phyloP scores from a whole-genome alignment of 108 stramenopile species.

The Cyclotella kingstonii region DNA sequence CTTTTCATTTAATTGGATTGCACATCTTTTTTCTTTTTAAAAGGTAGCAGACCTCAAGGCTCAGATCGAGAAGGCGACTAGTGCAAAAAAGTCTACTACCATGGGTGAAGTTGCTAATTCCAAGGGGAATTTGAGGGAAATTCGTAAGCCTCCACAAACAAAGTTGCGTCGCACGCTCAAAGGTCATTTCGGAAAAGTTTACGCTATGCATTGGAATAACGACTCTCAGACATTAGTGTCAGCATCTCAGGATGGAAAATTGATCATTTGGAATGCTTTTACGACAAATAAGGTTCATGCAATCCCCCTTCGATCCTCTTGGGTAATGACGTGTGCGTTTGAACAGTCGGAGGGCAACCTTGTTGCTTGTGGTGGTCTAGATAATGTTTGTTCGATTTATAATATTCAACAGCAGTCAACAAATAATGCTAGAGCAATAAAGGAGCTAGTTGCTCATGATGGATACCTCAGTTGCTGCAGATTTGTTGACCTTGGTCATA shows the following conservation, averaged over 20 bases:
- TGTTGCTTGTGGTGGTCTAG: constrained; percentile 98
- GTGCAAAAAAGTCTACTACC: constrained; percentile 43
- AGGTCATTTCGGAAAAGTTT: constrained; percentile 98
- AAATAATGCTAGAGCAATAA: constrained; percentile 58
- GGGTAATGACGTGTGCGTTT: constrained; percentile 99
- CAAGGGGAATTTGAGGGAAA: constrained; percentile 38
- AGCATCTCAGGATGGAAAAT: constrained; percentile 98
- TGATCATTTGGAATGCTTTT: constrained; percentile 97
- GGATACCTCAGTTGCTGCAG: constrained; percentile 98
- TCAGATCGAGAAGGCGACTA: constrained; percentile 45
- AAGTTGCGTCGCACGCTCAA: constrained; percentile 79
- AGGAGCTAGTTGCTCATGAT: constrained; percentile 98
- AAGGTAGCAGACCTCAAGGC: constrained; percentile 56
- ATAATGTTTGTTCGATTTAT: constrained; percentile 99
- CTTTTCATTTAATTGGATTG: not conserved
- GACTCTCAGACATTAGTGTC: constrained; percentile 81
- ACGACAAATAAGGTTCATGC: constrained; percentile 87
- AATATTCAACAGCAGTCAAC: constrained; percentile 58
- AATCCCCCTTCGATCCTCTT: constrained; percentile 92
- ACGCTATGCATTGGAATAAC: constrained; percentile 95
- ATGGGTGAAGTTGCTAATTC: constrained; percentile 29
- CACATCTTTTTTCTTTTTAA: not conserved
- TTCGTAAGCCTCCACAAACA: constrained; percentile 66
- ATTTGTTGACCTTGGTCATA: constrained; percentile 81
- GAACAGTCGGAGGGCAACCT: constrained; percentile 90